These are phyloP conservation scores for Vicia villosa DNA, from an alignment of 306 rosid genomes.

Conservation along the genomic window DNA sequence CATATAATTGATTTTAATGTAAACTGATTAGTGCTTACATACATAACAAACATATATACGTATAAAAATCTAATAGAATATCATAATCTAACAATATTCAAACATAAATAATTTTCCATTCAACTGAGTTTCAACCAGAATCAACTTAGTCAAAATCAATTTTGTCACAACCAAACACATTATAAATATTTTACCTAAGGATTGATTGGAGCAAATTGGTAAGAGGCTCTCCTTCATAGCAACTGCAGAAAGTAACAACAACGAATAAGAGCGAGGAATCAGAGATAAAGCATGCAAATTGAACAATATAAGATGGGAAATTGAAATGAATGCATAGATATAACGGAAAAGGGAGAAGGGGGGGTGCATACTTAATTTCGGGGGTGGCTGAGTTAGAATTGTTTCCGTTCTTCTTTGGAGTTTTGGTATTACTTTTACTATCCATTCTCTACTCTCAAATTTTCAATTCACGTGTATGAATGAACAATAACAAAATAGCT, in stretches of 20 bases:
- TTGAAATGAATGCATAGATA: not conserved
- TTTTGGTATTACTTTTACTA: slow-evolving; percentile 23
- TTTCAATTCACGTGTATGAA: no score
- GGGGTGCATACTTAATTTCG: slow-evolving; percentile 36
- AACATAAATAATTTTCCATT: not conserved
- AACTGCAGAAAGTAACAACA: slow-evolving; percentile 40
- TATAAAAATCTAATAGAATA: not conserved
- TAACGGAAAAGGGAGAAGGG: not conserved
- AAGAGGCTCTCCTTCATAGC: slow-evolving; percentile 63
- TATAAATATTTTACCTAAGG: slow-evolving; percentile 42
- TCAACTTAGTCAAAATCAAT: no score
- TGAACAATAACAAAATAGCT: no score
- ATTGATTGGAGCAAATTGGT: slow-evolving; percentile 57
- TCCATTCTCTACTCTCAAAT: slow-evolving; percentile 26
- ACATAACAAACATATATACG: not conserved
- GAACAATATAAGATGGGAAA: no score
- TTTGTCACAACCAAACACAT: not conserved
- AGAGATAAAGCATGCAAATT: not conserved
- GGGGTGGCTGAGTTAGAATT: slow-evolving; percentile 20
- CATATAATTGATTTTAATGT: not conserved
- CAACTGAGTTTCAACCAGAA: no score
- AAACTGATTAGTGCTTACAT: not conserved
- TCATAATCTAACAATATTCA: not conserved
- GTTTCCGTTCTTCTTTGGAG: slow-evolving; percentile 39
- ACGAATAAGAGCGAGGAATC: not conserved